phyloP scores from a whole-genome alignment of 179 eudicot species.

The Beta corolliflora region DNA sequence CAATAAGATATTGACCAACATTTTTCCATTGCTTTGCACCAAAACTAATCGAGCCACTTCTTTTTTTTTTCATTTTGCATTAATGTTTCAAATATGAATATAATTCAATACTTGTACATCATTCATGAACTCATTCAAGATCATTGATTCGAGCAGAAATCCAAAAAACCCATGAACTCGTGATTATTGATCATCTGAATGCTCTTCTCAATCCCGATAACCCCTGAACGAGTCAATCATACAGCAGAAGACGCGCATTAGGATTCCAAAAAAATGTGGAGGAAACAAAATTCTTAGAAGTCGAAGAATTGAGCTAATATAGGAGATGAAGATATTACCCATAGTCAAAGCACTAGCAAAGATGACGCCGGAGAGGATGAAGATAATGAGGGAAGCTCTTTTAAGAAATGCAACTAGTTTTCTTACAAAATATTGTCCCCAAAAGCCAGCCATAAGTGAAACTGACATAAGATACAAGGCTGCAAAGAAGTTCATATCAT shows the following conservation, averaged over 20 bases:
- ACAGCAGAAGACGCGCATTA: not conserved
- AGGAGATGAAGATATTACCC: slow-evolving; percentile 52
- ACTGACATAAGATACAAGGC: slow-evolving; percentile 78
- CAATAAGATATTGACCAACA: slow-evolving; percentile 66
- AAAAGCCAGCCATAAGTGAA: slow-evolving; percentile 87
- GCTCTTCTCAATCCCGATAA: slow-evolving; percentile 71
- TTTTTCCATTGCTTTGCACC: slow-evolving; percentile 4
- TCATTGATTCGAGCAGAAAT: slow-evolving; percentile 76
- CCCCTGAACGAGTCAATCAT: slow-evolving; percentile 47
- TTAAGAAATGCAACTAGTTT: slow-evolving; percentile 65
- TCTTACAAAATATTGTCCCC: slow-evolving; percentile 90
- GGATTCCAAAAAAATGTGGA: not conserved
- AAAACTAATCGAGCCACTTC: too few relatives aligned
- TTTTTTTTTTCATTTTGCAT: not conserved
- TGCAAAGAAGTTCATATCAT: slow-evolving; percentile 37
- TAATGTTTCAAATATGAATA: not conserved
- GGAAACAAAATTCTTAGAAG: not conserved
- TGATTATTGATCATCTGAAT: slow-evolving; percentile 64
- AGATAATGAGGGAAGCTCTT: slow-evolving; percentile 88
- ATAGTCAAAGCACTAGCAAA: slow-evolving; percentile 89
- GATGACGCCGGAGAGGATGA: slow-evolving; percentile 92
- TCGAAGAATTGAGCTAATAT: too few relatives aligned
- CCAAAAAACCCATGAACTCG: slow-evolving; percentile 92
- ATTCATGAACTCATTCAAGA: not conserved
- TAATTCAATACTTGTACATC: not conserved